Base-by-base conservation (phyloP, 345 rosid species). In the Bruguiera gymnorhiza region DNA sequence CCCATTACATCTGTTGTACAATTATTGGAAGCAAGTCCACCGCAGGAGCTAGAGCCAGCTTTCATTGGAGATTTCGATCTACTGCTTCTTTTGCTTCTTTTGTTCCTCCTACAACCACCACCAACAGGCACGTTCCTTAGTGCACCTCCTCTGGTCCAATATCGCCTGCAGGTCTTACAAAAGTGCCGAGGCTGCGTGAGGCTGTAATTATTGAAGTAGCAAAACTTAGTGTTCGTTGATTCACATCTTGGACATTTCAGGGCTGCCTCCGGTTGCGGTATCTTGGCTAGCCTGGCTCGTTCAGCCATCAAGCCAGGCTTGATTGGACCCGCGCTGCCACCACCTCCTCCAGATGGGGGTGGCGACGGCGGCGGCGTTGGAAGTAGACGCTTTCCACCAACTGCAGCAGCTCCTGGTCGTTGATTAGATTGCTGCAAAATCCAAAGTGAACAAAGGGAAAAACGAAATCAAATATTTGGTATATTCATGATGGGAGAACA, bases 61-160 rank as follows among this genome's bases (percentile, higher is more conserved):
- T 80, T 71, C 3, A 27, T 66, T 6, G 86, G 82, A 65, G 89
- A 82, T 65, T 84, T 85, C 26, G 89, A 83, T 79, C 86, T 87
- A 19, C 77, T 83, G 5, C 80, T 78, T 39, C 83, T 79, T 79
- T 86, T 86, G 80, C 84, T 76, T 60, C 87, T 85, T 73, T 63
- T 75, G 65, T 88, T 86, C 73, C 84, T 82, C 63, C 94, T 71
- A 58, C 88, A 83, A 13, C 94, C 88, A 0, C 94, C 94, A 1
- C 94, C 94, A 0, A 88, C 94, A 1, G 94, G 94, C 5, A 88
- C 94, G 78, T 70, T 88, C 73, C 94, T 76, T 32, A 88, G 69
- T 23, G 94, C 89, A n/a, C 94, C 94, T 2, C 94, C 94, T 60
- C 88, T 71, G 1, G 94, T 88, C 94, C 94, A 88, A 82, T 88